Conservation (phyloP, 2,329 filamentous ascomycete species). For the Davidsoniella neocaledoniae region DNA sequence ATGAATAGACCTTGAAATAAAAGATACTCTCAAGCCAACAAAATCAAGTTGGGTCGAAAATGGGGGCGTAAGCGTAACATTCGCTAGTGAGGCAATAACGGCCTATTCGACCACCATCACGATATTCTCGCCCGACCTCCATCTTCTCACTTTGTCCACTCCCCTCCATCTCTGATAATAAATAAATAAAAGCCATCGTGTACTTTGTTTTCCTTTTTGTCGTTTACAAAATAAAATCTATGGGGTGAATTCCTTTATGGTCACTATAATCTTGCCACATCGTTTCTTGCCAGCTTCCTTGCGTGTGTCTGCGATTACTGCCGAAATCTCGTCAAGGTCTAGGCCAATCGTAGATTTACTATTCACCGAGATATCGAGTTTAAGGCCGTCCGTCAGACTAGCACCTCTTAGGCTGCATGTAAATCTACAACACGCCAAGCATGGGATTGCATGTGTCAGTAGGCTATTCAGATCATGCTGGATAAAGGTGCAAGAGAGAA, state of each 20-base stretch:
- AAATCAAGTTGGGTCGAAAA: too few species aligned
- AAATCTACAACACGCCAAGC: not conserved
- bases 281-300: slow-evolving; percentile 2
- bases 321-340: slow-evolving; percentile 22
- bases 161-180: too few species aligned
- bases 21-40: too few species aligned
- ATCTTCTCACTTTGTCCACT: not conserved
- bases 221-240: not conserved
- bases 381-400: not conserved
- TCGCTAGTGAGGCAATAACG: too few species aligned
- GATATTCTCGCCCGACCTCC: not conserved
- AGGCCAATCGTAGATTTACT: not conserved
- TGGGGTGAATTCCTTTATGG: not conserved
- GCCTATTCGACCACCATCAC: too few species aligned
- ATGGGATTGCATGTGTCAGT: slow-evolving; percentile 4
- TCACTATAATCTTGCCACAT: not conserved
- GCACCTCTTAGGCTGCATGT: not conserved
- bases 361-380: not conserved
- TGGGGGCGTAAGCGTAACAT: too few species aligned
- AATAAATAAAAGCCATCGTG: too few species aligned
- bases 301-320: slow-evolving; percentile 18
- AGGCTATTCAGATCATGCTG: not conserved
- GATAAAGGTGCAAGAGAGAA: too few species aligned
- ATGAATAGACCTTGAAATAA: too few species aligned
- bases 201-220: too few species aligned